Base-by-base conservation (phyloP, 2,329 filamentous ascomycete species). In the Dendryphion nanum region DNA sequence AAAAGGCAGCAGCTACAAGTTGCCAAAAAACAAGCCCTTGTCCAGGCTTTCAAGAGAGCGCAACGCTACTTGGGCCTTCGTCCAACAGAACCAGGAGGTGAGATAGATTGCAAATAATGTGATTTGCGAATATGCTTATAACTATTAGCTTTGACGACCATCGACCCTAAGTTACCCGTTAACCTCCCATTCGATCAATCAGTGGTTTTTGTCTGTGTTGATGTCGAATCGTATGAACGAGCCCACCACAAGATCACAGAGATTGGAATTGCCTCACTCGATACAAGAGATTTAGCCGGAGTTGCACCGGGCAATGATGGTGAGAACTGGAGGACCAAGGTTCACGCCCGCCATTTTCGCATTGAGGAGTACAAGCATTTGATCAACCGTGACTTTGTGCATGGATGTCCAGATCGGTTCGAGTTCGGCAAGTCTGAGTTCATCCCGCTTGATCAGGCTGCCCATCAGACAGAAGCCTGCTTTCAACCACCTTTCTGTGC, bases 141-240 rank as follows among this genome's bases (percentile, higher is more conserved):
- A n/a, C n/a, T n/a, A 15, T 13, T 15, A 4, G 13, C 4, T 37
- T 13, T 33, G n/a, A 16, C 30, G 2, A 55, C 53, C 1, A 51
- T 81, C 26, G 66, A 78, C 55, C 51, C 75, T 30, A 59, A 64
- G n/a, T 50, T 71, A 26, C 64, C 70, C 1, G 64, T 66, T 2
- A 72, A 72, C 1, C 75, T 72, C 41, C 41, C 61, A 0, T 73
- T 75, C 35, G 77, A 82, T 18, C 54, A 64, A 8, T 70, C 74
- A n/a, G 74, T 80, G 1, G 74, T 94, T 6, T 85, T 96, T 50
- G 72, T 95, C 41, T 81, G 78, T 45, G 73, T 97, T 30, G 93
- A 98, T 53, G 71, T 93, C 20, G 93, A 98, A 64, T 82, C 84
- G 1, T 87, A 83, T 41, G 93, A 98, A 62, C 67, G 69, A 16